A percentile compares a stretch with the other conserved stretches of the same genome.
phyloP scores from a whole-genome alignment of 352 stramenopile species.

The Globisporangium uncinulatum region DNA sequence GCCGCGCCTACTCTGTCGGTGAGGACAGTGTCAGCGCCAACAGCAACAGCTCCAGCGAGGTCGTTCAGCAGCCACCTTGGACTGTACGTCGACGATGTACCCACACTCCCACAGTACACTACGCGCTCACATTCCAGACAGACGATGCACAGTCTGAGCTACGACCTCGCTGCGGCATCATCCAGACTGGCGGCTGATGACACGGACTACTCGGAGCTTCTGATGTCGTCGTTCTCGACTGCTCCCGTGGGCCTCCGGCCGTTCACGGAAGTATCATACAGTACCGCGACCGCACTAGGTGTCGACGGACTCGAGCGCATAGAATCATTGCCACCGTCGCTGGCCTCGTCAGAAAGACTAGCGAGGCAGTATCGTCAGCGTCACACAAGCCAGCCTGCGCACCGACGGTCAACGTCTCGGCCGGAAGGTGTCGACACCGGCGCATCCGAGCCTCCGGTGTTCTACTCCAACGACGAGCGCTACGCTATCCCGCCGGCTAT shows the following conservation, averaged over 20 bases:
- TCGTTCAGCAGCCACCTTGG: neutral
- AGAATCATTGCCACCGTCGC: neutral
- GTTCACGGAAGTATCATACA: neutral
- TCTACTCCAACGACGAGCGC: slow-evolving; percentile 3
- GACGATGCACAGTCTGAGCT: neutral
- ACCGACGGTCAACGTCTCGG: neutral
- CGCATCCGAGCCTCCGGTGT: neutral
- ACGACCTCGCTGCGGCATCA: neutral
- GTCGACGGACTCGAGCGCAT: slow-evolving; percentile 1
- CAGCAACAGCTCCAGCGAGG: neutral
- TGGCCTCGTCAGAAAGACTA: slow-evolving; percentile 11
- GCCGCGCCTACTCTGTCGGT: slow-evolving; percentile 1
- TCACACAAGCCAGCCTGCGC: neutral
- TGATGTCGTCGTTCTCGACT: slow-evolving; percentile 10
- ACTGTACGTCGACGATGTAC: neutral
- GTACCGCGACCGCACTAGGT: neutral
- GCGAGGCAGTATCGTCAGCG: neutral
- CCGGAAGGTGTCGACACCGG: neutral
- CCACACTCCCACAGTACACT: neutral
- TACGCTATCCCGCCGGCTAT: slow-evolving; percentile 10
- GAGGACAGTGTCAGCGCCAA: neutral
- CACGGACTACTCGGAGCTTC: slow-evolving; percentile 6
- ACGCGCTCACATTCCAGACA: slow-evolving; percentile 2
- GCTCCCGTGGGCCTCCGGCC: neutral
- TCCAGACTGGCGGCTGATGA: neutral